Percentiles rank a stretch among this genome's conserved stretches.
Evolutionary conservation across 2,329 filamentous ascomycete genomes (phyloP).

Genomic region (Cladosporium sp.): DNA sequence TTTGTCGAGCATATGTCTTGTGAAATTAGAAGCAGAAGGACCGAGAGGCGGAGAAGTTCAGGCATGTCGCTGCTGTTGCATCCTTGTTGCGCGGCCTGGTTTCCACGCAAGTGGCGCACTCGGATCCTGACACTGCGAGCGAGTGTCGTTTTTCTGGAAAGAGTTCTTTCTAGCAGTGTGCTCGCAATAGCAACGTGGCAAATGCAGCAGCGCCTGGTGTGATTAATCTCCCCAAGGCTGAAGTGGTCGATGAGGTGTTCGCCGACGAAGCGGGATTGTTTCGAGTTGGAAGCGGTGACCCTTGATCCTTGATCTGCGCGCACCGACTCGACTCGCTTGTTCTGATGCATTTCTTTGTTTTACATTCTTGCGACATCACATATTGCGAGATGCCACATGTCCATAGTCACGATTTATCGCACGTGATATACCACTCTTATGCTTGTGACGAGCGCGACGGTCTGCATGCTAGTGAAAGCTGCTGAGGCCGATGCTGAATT

Average conservation of each 20-base stretch:
- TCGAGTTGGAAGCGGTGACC: slow-evolving; percentile 8
- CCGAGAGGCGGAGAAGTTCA: slow-evolving; percentile 27
- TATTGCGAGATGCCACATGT: not conserved
- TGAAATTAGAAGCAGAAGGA: slow-evolving; percentile 25
- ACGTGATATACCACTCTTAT: not conserved
- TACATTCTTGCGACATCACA: not conserved
- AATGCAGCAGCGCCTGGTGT: not conserved
- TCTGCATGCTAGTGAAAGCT: not conserved
- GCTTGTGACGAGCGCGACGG: not conserved
- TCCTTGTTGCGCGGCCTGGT: slow-evolving; percentile 9
- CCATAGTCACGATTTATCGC: not conserved
- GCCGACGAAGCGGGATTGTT: slow-evolving; percentile 2
- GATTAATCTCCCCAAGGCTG: slow-evolving; percentile 4
- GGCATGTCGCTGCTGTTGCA: slow-evolving; percentile 30
- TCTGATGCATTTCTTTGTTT: slow-evolving; percentile 1
- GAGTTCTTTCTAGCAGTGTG: not conserved
- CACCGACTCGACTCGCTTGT: not conserved
- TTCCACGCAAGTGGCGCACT: not conserved
- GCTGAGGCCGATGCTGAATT: not conserved
- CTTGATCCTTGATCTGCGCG: not conserved
- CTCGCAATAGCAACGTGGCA: slow-evolving; percentile 9
- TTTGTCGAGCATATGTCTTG: slow-evolving; percentile 21
- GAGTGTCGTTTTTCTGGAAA: not conserved
- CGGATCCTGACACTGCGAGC: not conserved
- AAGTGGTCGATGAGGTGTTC: not conserved